Evolutionary conservation across 306 rosid species (phyloP), one percentile per base, ranked within the genome.

Genomic region (Corylus americana): DNA sequence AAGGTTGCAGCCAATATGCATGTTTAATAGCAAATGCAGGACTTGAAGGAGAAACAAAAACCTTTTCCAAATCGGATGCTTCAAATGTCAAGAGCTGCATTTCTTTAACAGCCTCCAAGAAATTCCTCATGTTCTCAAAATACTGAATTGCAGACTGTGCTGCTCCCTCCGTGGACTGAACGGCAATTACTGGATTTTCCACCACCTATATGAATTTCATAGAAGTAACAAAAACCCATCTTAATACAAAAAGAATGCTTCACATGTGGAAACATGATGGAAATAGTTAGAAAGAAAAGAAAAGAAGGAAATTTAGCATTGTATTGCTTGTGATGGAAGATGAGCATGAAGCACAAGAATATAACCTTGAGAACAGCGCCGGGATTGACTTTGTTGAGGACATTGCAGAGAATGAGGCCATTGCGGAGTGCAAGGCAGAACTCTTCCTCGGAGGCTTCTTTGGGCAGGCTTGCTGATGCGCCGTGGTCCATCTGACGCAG

Each of bases 21-120:
- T 74, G 8, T 53, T 75, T 37, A 79, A 55, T 27, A 8, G 17
- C 22, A 70, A 69, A 79, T 42, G 59, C 14, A 57, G 42, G 11
- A 25, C 13, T 66, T 3, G 29, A 35, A 29, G 44, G 22, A 51
- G 42, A 64, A 55, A 11, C n/a, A 62, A 3, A 3, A 42, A 93
- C 98, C 98, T 95, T 95, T 81, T 95, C 98, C 79, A 95, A 83
- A 81, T 92, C 97, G 7, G 98, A 95, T 55, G 98, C 97, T 86
- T 95, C 98, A 66, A 95, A 95, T 3, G 98, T 95, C 87, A 95
- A 83, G 50, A 95, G 96, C 85, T 88, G 66, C 98, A 95, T 95
- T 76, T 80, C 82, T 63, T 90, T 89, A 53, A 95, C 97, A 6
- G 98, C 98, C 83, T 92, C 97, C 31, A 95, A 88, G 85, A 95